Base-by-base conservation (phyloP, 768 basidiomycete genomes). In the Naganishia kalamii region DNA sequence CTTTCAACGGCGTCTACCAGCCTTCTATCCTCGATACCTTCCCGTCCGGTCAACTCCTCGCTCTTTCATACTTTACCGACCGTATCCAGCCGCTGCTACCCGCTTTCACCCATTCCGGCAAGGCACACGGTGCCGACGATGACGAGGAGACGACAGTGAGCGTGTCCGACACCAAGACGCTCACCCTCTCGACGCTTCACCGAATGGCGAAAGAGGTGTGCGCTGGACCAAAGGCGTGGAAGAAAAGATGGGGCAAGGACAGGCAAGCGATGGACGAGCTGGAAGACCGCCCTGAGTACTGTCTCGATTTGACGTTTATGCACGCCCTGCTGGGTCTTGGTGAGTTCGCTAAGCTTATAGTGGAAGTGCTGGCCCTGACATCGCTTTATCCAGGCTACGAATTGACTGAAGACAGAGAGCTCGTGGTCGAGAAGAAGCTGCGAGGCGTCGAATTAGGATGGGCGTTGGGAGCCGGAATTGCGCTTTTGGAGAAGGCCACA, bases 41-140 rank as follows among this genome's bases (percentile, higher is more conserved):
- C 84, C 85, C 88, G 1, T 79, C 82, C 11, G 94, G 94, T 65
- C 87, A 86, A 72, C 83, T 94, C 68, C 84, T 94, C 29, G 85
- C 94, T n/a, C 83, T 99, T 1, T 96, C 92, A 25, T 99, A 98
- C 83, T 99, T 98, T 80, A 96, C 92, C 80, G 96, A 98, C 81
- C 89, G 96, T 40, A 82, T 94, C 65, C 79, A 82, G 29, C 94
- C 92, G 0, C 84, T 99, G 65, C 80, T 92, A 52, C 78, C 79
- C 4, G 62, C 66, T 3, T 50, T 41, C 51, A 47, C 48, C 1
- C 37, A 48, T 29, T 23, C 57, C 65, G 43, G 40, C 51, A 54
- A 64, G 19, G 37, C 50, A 15, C 41, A 37, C 23, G 50, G 46
- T 4, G 48, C 63, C 23, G 43, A 49, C 13, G 32, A 63, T 27